Conservation (phyloP, 306 rosid species). For the Castanea mollissima region DNA sequence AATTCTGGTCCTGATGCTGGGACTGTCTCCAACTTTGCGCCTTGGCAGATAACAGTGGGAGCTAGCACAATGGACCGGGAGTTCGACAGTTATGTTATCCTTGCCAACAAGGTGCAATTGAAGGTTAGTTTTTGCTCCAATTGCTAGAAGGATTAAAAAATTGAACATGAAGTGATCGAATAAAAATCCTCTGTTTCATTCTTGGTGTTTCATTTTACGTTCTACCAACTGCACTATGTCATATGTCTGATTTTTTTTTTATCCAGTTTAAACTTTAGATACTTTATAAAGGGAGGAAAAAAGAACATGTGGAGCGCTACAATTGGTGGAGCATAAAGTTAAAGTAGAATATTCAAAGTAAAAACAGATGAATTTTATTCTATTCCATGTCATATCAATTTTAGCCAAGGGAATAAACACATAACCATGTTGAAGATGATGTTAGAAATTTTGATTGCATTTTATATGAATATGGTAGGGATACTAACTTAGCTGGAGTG, state of each 20-base stretch:
- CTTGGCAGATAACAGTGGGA: conserved; percentile 82
- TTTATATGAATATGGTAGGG: not conserved
- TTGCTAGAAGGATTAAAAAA: not conserved
- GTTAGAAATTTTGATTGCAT: not conserved
- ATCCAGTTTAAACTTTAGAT: no score
- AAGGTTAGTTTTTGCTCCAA: conserved; percentile 38
- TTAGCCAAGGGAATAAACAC: no score
- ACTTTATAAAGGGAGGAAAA: not conserved
- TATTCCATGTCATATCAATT: no score
- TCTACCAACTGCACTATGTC: no score
- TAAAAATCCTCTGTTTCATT: no score
- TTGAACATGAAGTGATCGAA: no score
- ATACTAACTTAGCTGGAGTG: not conserved
- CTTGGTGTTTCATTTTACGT: no score
- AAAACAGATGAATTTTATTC: no score
- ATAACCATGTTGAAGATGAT: not conserved
- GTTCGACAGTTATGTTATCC: conserved; percentile 58
- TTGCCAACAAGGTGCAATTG: conserved; percentile 42
- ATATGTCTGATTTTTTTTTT: no score
- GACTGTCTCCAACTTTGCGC: conserved; percentile 54
- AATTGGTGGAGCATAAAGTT: no score
- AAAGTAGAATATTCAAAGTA: no score
- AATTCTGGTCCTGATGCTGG: conserved; percentile 68
- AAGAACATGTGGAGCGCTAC: not conserved
- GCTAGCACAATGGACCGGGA: conserved; percentile 91